phyloP scores from a whole-genome alignment of 352 stramenopile species.

The Pythium dissotocum region DNA sequence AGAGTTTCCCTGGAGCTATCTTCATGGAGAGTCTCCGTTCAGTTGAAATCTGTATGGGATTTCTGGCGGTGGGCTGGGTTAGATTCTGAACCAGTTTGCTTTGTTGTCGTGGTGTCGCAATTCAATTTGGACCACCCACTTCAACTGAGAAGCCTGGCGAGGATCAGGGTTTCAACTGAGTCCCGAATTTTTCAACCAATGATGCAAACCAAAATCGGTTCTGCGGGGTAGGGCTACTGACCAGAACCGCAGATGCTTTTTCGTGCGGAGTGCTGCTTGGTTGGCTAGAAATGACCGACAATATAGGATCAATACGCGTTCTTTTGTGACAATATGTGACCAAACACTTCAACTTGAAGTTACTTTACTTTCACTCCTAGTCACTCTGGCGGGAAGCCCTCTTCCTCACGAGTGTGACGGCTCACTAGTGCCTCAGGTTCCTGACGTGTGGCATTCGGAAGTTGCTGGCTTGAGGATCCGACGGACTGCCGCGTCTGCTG shows the following conservation, averaged over 20 bases:
- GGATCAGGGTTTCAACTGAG: constrained; percentile 14
- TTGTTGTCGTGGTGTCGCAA: constrained; percentile 18
- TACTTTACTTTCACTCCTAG: background rate
- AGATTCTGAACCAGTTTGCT: constrained; percentile 2
- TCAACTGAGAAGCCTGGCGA: constrained; percentile 11
- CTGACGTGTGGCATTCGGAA: no score
- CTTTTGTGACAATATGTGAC: background rate
- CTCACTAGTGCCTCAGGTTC: background rate
- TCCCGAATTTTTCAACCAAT: constrained; percentile 16
- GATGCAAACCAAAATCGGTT: background rate
- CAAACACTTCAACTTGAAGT: constrained; percentile 32
- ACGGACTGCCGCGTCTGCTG: no score
- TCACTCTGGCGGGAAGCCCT: background rate
- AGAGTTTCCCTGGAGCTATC: background rate
- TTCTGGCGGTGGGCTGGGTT: constrained; percentile 5
- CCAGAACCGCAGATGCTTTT: background rate
- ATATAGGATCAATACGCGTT: background rate
- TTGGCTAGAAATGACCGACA: constrained; percentile 20
- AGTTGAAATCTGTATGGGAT: background rate
- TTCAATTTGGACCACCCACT: constrained; percentile 28
- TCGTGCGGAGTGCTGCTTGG: constrained; percentile 19
- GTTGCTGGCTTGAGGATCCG: no score
- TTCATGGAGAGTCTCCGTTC: background rate
- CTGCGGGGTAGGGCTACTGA: background rate
- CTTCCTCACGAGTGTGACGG: background rate